Base-by-base conservation (phyloP, 2,329 filamentous ascomycete genomes). In the Lecanicillium sp. region DNA sequence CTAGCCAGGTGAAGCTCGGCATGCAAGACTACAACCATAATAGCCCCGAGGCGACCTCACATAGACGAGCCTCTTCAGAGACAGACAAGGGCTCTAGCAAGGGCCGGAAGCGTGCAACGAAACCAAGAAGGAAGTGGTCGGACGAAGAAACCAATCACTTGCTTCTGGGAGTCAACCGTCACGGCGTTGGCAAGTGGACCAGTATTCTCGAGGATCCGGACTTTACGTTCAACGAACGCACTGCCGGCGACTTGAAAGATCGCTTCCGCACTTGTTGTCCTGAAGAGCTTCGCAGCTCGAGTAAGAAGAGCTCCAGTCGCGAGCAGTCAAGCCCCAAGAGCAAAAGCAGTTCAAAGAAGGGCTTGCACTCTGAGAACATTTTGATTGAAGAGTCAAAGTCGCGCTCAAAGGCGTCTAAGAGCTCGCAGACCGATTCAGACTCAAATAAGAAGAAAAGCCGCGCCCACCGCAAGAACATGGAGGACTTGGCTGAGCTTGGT, bases 231-330 rank as follows among this genome's bases (percentile, higher is more conserved):
- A 76, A 79, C 48, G 68, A 67, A 13, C 70, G 78, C 42, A 74
- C 71, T 2, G 74, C 76, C 4, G 75, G 75, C 8, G 78, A 82
- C 49, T 54, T 82, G 36, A 82, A 82, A 52, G 78, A 82, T 53
- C 67, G 78, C 11, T 82, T 81, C 50, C 68, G 78, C 35, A 82
- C 78, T 4, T 81, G 77, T 51, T 81, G 77, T 44, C 78, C 78
- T 0, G 68, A 70, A 25, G 78, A 81, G 52, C 63, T 81, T 28
- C 68, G 73, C 34, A 60, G 59, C 17, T 64, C 62, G 9, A 64
- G 56, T 44, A 58, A 56, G 37, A 37, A 50, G 37, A 52, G 42
- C 29, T 50, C 48, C 43, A 52, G 44, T 48, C 45, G 14, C 48
- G 50, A 16, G 29, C 50, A 12, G 33, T 40, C 15, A 31, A 47